Evolutionary conservation across 1,139 yeast genomes (phyloP).

Genomic region (Sugiyamaella grinbergsii): DNA sequence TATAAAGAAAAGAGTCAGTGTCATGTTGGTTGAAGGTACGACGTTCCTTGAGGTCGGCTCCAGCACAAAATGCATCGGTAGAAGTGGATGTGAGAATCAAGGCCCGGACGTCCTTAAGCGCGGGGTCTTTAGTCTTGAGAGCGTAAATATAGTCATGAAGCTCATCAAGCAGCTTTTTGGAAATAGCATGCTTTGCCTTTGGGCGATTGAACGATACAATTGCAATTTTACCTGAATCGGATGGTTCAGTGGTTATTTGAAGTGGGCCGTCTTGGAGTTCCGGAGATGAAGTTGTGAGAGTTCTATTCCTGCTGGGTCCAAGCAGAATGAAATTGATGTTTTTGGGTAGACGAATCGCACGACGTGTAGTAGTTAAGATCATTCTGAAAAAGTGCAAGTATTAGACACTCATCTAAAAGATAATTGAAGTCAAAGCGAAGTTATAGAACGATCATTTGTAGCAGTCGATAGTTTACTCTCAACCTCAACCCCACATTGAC

Average conservation of each 20-base stretch:
- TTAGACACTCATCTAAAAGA: no score
- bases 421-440: no score
- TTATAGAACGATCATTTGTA: no score
- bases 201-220: slow-evolving; percentile 39
- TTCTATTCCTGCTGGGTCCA: no score
- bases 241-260: slow-evolving; percentile 1
- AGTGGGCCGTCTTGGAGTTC: slow-evolving; percentile 4
- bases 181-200: slow-evolving; percentile 40
- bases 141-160: slow-evolving; percentile 31
- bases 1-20: slow-evolving; percentile 36
- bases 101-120: slow-evolving; percentile 33
- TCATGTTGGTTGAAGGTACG: slow-evolving; percentile 37
- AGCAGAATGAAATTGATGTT: no score
- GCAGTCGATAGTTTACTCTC: no score
- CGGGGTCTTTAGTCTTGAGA: slow-evolving; percentile 31
- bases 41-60: slow-evolving; percentile 43
- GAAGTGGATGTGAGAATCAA: slow-evolving; percentile 37
- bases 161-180: slow-evolving; percentile 36
- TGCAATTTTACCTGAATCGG: slow-evolving; percentile 31
- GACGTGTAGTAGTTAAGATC: no score
- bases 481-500: no score
- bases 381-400: no score
- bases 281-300: background rate
- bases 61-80: slow-evolving; percentile 41
- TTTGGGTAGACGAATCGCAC: no score